A percentile compares a stretch with the other conserved stretches of the same genome.
These are phyloP conservation scores for Coniochaeta sp. DNA, from an alignment of 2,329 filamentous ascomycete genomes.

Conservation along the genomic window DNA sequence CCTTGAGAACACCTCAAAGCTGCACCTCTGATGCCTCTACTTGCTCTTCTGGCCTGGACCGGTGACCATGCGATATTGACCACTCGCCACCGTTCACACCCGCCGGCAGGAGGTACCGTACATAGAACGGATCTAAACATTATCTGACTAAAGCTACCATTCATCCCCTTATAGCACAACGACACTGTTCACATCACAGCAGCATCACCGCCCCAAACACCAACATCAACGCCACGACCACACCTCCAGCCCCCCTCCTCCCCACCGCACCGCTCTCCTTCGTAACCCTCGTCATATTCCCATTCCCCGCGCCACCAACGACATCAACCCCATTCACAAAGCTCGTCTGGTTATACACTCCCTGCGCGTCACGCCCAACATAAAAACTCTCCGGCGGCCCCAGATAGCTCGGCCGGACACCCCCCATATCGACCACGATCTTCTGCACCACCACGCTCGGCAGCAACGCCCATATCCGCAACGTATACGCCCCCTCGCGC, in stretches of 20 bases:
- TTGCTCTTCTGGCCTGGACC: too few species aligned
- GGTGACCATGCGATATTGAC: too few species aligned
- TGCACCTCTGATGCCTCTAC: too few species aligned
- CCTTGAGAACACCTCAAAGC: too few species aligned
- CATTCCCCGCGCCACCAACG: constrained; percentile 7
- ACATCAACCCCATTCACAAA: constrained; percentile 21
- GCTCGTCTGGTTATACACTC: constrained; percentile 27
- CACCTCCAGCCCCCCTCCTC: background rate
- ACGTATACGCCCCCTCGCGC: constrained; percentile 35
- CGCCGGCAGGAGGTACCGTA: too few species aligned
- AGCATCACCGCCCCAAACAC: background rate
- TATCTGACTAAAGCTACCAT: background rate
- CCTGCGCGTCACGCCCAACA: constrained; percentile 30
- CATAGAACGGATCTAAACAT: too few species aligned
- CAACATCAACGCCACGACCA: background rate
- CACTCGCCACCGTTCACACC: too few species aligned
- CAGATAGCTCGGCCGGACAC: constrained; percentile 45
- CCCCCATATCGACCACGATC: constrained; percentile 47
- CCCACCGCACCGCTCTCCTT: background rate
- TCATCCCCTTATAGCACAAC: background rate
- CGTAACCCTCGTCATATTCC: background rate
- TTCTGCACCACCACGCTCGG: constrained; percentile 49
- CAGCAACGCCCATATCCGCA: constrained; percentile 44
- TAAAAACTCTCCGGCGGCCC: constrained; percentile 50
- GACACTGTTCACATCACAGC: background rate